These are phyloP conservation scores for Pseudogymnoascus sp. DNA, from an alignment of 2,329 filamentous ascomycete species.

Conservation along the genomic window DNA sequence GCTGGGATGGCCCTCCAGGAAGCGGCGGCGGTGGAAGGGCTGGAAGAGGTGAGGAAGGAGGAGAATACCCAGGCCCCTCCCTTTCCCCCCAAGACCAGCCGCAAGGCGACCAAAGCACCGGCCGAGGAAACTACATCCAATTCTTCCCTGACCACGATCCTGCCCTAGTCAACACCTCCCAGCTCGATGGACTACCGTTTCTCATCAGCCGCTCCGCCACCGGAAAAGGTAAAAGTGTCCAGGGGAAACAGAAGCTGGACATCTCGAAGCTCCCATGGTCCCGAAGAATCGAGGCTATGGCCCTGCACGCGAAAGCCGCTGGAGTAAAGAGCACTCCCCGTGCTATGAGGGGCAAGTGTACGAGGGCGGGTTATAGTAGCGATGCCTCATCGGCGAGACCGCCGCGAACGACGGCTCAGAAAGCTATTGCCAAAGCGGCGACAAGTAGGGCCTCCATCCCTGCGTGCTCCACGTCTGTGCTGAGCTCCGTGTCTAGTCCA, in stretches of 20 bases:
- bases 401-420: neutral
- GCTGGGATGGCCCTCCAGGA: neutral
- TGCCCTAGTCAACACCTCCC: neutral
- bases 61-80: neutral
- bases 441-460: neutral
- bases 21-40: neutral
- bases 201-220: neutral
- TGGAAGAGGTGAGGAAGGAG: neutral
- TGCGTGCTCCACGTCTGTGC: neutral
- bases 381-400: neutral
- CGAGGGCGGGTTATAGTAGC: neutral
- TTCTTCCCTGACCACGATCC: neutral
- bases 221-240: neutral
- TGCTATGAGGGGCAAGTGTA: neutral
- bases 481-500: too few relatives aligned
- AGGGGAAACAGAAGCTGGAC: neutral
- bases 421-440: neutral
- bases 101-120: neutral
- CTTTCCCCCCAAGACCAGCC: neutral
- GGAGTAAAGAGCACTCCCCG: neutral
- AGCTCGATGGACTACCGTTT: neutral
- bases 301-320: neutral
- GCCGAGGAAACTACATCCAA: neutral
- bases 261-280: neutral
- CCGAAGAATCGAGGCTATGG: neutral